Conservation (phyloP, 2,329 filamentous ascomycete species). For the Sporothrix humicola region DNA sequence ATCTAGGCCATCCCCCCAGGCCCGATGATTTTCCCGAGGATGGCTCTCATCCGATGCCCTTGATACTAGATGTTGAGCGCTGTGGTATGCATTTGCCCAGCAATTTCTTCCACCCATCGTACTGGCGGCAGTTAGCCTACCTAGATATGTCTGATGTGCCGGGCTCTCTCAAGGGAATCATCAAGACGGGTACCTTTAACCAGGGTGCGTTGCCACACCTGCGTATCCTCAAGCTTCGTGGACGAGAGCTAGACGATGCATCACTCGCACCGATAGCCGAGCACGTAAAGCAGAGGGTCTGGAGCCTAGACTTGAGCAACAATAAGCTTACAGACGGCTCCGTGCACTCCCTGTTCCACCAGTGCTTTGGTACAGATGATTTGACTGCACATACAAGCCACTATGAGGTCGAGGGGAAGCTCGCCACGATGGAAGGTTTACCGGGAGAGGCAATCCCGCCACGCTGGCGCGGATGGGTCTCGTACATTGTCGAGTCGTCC, state of each 20-base stretch:
- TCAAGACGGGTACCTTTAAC: conserved; percentile 39
- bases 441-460: conserved; percentile 42
- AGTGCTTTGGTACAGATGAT: conserved; percentile 32
- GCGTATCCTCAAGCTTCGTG: conserved; percentile 58
- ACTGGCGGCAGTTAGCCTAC: conserved; percentile 54
- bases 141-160: conserved; percentile 59
- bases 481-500: conserved; percentile 55
- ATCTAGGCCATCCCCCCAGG: conserved; percentile 40
- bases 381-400: conserved; percentile 41
- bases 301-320: conserved; percentile 61
- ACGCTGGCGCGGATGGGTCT: conserved; percentile 50
- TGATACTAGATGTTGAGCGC: conserved; percentile 54
- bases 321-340: conserved; percentile 59
- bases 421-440: conserved; percentile 40
- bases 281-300: conserved; percentile 51
- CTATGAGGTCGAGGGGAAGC: conserved; percentile 54
- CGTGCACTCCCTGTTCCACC: conserved; percentile 46
- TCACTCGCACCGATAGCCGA: conserved; percentile 46
- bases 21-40: conserved; percentile 25
- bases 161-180: conserved; percentile 49
- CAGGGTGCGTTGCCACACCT: conserved; percentile 51
- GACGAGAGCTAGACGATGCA: conserved; percentile 54
- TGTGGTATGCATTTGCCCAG: conserved; percentile 50
- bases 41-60: conserved; percentile 39
- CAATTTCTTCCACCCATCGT: conserved; percentile 48